phyloP scores from a whole-genome alignment of 768 basidiomycete genomes.

The Basidioascus undulatus region DNA sequence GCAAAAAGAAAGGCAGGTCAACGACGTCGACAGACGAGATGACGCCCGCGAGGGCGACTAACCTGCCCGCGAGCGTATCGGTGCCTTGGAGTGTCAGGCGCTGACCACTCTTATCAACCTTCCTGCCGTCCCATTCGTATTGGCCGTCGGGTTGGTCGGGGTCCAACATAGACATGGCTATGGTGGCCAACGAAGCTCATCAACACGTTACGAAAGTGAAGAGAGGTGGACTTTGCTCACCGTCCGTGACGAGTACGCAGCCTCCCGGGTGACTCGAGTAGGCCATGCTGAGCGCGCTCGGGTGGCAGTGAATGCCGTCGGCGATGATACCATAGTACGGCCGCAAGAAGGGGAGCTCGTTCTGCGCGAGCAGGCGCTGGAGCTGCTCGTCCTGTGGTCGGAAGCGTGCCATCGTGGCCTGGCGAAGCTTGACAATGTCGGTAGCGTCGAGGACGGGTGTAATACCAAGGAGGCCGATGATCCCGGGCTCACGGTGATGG shows the following conservation, averaged over 20 bases:
- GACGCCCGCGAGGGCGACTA: conserved; percentile 8
- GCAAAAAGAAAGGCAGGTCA: not conserved
- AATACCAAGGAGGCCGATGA: conserved; percentile 65
- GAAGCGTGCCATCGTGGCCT: too few relatives aligned
- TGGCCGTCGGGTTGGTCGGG: conserved; percentile 59
- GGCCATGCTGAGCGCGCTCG: conserved; percentile 69
- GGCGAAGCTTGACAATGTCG: too few relatives aligned
- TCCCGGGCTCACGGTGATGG: conserved; percentile 74
- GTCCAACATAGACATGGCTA: conserved; percentile 69
- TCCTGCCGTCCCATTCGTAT: conserved; percentile 66
- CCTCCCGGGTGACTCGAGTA: conserved; percentile 63
- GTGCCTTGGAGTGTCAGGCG: conserved; percentile 65
- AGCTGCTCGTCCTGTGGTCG: not conserved
- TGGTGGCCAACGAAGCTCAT: not conserved
- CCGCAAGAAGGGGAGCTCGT: conserved; percentile 24
- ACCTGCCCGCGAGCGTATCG: conserved; percentile 72
- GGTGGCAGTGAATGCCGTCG: conserved; percentile 75
- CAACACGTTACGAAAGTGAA: not conserved
- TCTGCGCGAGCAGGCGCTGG: not conserved
- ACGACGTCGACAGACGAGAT: conserved; percentile 1
- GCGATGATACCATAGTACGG: conserved; percentile 79
- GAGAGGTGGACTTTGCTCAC: conserved; percentile 21
- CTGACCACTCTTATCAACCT: conserved; percentile 56
- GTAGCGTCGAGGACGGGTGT: conserved; percentile 19
- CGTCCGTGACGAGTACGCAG: conserved; percentile 73